Evolutionary conservation across 192 early-diverging fungal genomes (phyloP).

Genomic region (Coemansia sp.): DNA sequence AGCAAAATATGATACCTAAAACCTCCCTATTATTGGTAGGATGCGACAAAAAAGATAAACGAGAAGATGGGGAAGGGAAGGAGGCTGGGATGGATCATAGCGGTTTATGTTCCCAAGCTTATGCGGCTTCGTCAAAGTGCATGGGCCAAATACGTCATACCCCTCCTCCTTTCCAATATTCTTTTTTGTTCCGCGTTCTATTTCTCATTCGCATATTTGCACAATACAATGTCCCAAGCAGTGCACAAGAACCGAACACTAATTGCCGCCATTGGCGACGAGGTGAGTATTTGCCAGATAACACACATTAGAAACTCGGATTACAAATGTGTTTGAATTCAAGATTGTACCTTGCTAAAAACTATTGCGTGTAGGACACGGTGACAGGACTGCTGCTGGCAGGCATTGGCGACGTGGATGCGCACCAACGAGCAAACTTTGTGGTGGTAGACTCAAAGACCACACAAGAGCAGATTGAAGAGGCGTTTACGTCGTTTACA

Average conservation of each 20-base stretch:
- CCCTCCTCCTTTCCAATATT: not conserved
- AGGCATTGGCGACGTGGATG: slow-evolving; percentile 93
- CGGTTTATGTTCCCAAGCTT: not conserved
- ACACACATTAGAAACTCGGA: too few species aligned
- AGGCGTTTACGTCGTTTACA: slow-evolving; percentile 85
- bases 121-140: slow-evolving; percentile 1
- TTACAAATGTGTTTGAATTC: not conserved
- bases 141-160: not conserved
- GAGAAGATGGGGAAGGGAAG: not conserved
- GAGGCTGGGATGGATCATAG: not conserved
- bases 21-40: too few species aligned
- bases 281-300: slow-evolving; percentile 20
- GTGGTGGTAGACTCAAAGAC: slow-evolving; percentile 92
- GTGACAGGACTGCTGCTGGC: slow-evolving; percentile 97
- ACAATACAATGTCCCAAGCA: slow-evolving; percentile 22
- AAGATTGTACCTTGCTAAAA: too few species aligned
- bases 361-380: slow-evolving; percentile 62
- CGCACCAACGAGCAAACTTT: slow-evolving; percentile 93
- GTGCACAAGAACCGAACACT: slow-evolving; percentile 43
- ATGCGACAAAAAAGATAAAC: not conserved
- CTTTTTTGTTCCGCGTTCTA: not conserved
- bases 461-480: slow-evolving; percentile 67
- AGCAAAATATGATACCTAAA: too few species aligned
- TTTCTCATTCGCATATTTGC: not conserved
- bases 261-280: slow-evolving; percentile 55